A percentile compares a stretch with the other conserved stretches of the same genome.
Evolutionary conservation across 768 basidiomycete species (phyloP).

Genomic region (Psilocybe tampanensis): DNA sequence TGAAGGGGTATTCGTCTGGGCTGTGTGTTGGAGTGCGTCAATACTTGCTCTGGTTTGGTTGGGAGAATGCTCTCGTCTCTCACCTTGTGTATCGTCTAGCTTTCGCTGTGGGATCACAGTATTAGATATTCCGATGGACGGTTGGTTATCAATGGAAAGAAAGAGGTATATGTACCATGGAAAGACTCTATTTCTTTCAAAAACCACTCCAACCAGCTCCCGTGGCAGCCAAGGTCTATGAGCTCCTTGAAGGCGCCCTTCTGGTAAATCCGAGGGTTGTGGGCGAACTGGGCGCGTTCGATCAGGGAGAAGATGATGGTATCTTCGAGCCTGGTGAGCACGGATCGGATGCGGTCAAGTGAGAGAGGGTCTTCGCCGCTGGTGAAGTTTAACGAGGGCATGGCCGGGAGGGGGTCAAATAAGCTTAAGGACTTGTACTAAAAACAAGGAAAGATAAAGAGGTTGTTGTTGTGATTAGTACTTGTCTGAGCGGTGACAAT

Average conservation of each 20-base stretch:
- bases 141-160: too few species aligned
- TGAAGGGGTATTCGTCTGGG: conserved; percentile 98
- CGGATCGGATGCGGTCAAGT: conserved; percentile 84
- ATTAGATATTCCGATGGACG: conserved; percentile 1
- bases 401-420: conserved; percentile 29
- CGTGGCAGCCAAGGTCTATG: conserved; percentile 68
- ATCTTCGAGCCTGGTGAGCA: conserved; percentile 90
- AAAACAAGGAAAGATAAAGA: too few species aligned
- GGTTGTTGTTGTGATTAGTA: neutral
- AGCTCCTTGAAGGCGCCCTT: conserved; percentile 81
- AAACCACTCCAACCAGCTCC: conserved; percentile 98
- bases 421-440: too few species aligned
- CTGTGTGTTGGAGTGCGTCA: too few species aligned
- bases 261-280: conserved; percentile 88
- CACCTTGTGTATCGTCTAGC: conserved; percentile 94
- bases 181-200: conserved; percentile 92
- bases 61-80: conserved; percentile 11
- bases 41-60: neutral
- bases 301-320: conserved; percentile 99
- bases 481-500: neutral
- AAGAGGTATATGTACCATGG: conserved; percentile 66
- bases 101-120: conserved; percentile 61
- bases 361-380: conserved; percentile 81
- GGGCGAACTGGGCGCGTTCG: conserved; percentile 95
- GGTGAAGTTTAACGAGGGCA: conserved; percentile 73